Base-by-base conservation (phyloP, 2,329 filamentous ascomycete genomes). In the Penicillium griseofulvum region DNA sequence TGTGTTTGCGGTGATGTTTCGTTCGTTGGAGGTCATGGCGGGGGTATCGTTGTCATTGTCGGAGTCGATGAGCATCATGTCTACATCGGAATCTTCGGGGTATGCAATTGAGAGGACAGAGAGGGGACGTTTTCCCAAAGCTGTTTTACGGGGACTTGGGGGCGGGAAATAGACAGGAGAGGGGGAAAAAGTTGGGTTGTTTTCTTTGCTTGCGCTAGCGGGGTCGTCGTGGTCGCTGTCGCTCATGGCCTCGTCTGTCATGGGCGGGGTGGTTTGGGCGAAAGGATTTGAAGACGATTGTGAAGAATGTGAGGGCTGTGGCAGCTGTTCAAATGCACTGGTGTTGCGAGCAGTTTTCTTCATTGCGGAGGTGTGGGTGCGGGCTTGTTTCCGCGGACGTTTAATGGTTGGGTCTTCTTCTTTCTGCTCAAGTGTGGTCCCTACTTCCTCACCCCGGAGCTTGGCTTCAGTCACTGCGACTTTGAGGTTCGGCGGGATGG, bases 391-490 rank as follows among this genome's bases (percentile, higher is more conserved):
- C 47, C 63, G 52, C 17, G 60, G 41, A 29, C 54, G 36, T 33
- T 66, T 56, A 16, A 62, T 41, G 19, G 33, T 52, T 16, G 59
- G 53, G 1, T 64, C 64, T 6, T 68, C 60, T 22, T 70, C 63
- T 43, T 54, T 51, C 14, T 71, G 64, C 9, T 63, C 53, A 10
- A 67, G 47, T 11, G 58, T 54, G 6, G 67, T 61, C 10, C 64
- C 61, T 58, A 69, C 59, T 63, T 82, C 82, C 61, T 83, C 81
- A 3, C 81, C 82, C 48, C 81, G 70, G 55, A 71, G 72, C 67
- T 81, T 83, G 12, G 84, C 84, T 58, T 84, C 80, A 17, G 65
- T 63, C 2, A 82, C 83, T 11, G 72, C 72, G 0, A 68, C 68
- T 47, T 63, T 68, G 50, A 85, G 58, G 14, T 75, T 71, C 17